Evolutionary conservation across 148 eudicot genomes (phyloP), one percentile per base, ranked within the genome.

Genomic region (Amaranthus hypochondriacus): DNA sequence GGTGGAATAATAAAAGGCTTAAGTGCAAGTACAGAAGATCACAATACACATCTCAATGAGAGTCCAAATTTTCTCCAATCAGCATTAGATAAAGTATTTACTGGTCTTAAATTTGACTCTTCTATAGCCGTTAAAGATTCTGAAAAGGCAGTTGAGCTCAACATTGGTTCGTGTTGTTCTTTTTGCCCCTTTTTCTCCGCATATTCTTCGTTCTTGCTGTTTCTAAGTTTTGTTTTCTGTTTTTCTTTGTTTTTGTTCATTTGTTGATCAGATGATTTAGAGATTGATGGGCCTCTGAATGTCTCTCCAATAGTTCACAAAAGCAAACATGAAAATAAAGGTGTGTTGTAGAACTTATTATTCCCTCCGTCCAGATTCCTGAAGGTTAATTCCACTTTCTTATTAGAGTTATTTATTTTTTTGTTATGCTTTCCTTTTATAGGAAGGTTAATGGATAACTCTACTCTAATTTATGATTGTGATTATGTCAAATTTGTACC

Each of bases 1-100:
- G 86, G 84, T 68, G 92, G 86, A 73, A 81, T 90, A 74, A 77
- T 90, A 12, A 89, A 90, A 83, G 90, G 91, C 54, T 78, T 92
- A 49, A 84, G 87, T 79, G 84, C 85, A 54, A 83, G 74, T 51
- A 87, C 85, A 81, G 87, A 67, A 69, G 83, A 80, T 65, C 79
- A 78, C 50, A 70, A 18, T 66, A 74, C 60, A 56, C 72, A 83
- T 78, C 69, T 74, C 60, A 13, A 52, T 44, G 86, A 84, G 72
- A 77, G 74, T 76, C 84, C 56, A 9, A 81, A 80, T 65, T 68
- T 47, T 58, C 44, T 84, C 43, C 56, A 72, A 76, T 77, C 85
- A 50, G 83, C 85, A 79, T 71, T 94, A 66, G 90, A 88, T 62
- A 68, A 15, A 57, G 84, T 91, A 71, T 89, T 91, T 78, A 84